Base-by-base conservation (phyloP, 2,329 filamentous ascomycete species). In the Ophiostoma pallidulum region DNA sequence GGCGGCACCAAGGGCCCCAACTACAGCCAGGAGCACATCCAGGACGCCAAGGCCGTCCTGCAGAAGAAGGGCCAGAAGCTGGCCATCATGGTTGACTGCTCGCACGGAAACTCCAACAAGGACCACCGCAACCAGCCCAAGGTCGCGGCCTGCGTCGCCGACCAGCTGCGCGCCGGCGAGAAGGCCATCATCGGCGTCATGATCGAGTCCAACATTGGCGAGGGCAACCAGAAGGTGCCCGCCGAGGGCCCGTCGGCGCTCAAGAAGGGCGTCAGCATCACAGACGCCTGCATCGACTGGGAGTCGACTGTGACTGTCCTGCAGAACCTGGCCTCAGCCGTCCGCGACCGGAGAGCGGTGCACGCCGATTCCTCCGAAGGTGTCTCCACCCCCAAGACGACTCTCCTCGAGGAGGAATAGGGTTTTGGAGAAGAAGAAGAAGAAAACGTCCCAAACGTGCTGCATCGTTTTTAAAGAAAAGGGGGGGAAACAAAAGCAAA, bases 31-130 rank as follows among this genome's bases (percentile, higher is more conserved):
- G 84, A 86, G 58, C 94, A 75, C 63, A 85, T 98, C 57, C 78
- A 83, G 64, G 73, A 72, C 45, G 86, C 73, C 48, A 86, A 91
- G 65, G 85, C 90, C 64, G 80, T 80, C 3, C 69, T 98, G 59
- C 71, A 68, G 55, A 84, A 86, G 69, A 94, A 95, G 78, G 82
- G 82, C 51, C 84, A 92, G 64, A 84, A 83, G 61, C 77, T 88
- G 67, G 84, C 90, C 54, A 84, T 98, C 70, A 98, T 98, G 92
- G 81, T 98, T 50, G 92, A 98, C 68, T 98, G 92, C 75, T 96
- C 90, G 19, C 92, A 98, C 64, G 92, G 92, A 48, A 98, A 98
- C 74, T 97, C 91, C 18, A 87, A 85, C 67, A 98, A 98, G 73
- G 82, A 97, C 72, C 91, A 97, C 73, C 83, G 85, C 60, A 98